phyloP scores from a whole-genome alignment of 129 eudicot species.

The Artemisia argyi region DNA sequence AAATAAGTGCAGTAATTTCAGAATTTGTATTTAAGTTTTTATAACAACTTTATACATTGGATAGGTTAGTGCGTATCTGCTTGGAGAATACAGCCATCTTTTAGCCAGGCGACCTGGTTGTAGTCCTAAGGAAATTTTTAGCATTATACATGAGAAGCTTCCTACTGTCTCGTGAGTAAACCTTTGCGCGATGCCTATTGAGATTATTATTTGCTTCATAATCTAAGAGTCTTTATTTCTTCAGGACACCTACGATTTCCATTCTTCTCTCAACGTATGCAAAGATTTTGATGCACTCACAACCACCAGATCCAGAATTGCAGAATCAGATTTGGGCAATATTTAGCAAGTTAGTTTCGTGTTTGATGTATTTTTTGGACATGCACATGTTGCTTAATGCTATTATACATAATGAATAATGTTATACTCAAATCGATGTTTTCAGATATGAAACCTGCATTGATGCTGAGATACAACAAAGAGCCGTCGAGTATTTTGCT shows the following conservation, averaged over 20 bases:
- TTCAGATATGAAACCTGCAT: slow-evolving; percentile 87
- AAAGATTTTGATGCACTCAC: slow-evolving; percentile 91
- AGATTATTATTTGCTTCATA: slow-evolving; percentile 11
- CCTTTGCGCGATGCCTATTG: not conserved
- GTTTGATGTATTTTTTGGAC: not conserved
- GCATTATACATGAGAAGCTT: slow-evolving; percentile 86
- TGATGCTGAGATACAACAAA: slow-evolving; percentile 97
- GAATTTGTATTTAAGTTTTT: not conserved
- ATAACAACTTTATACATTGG: slow-evolving; percentile 12
- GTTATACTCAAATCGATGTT: slow-evolving; percentile 11
- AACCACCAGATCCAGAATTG: slow-evolving; percentile 84
- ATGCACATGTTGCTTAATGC: slow-evolving; percentile 12
- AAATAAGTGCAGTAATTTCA: not conserved
- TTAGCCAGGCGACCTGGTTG: slow-evolving; percentile 95
- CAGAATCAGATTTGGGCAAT: slow-evolving; percentile 88
- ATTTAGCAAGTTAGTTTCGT: slow-evolving; percentile 75
- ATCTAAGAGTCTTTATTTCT: slow-evolving; percentile 11
- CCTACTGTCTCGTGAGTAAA: slow-evolving; percentile 89
- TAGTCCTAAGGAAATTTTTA: slow-evolving; percentile 84
- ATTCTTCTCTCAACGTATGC: slow-evolving; percentile 97
- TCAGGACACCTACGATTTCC: slow-evolving; percentile 85
- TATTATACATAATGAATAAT: not conserved
- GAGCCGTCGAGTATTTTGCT: slow-evolving; percentile 87
- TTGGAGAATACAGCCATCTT: slow-evolving; percentile 97
- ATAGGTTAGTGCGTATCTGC: slow-evolving; percentile 93